These are phyloP conservation scores for Starmera caribaea DNA, from an alignment of 805 yeast species.

Conservation along the genomic window DNA sequence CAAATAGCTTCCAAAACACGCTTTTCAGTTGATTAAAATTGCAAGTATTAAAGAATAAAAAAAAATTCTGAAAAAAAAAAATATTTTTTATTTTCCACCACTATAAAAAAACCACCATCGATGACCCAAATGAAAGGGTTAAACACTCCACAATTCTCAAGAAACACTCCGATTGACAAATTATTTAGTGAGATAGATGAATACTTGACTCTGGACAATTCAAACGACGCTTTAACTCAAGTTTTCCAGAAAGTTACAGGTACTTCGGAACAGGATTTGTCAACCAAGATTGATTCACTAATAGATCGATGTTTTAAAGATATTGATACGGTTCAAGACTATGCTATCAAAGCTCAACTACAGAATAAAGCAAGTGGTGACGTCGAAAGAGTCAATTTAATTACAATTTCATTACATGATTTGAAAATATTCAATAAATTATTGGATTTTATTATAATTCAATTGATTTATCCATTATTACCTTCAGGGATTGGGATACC, in stretches of 20 bases:
- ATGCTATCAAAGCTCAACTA: constrained; percentile 3
- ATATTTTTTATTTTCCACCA: no score
- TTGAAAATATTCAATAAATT: constrained; percentile 63
- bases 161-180: constrained; percentile 24
- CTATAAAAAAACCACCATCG: no score
- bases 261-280: background rate
- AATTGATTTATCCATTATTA: constrained; percentile 61
- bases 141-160: constrained; percentile 21
- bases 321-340: constrained; percentile 9
- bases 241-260: background rate
- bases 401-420: constrained; percentile 76
- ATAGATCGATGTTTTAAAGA: constrained; percentile 3
- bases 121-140: constrained; percentile 8
- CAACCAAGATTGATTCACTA: background rate
- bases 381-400: constrained; percentile 14
- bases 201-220: constrained; percentile 11
- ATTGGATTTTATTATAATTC: constrained; percentile 53
- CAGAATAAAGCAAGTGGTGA: constrained; percentile 2
- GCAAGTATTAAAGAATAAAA: no score
- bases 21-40: no score
- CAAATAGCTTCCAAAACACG: no score
- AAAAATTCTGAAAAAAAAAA: no score
- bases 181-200: constrained; percentile 17
- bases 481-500: constrained; percentile 55
- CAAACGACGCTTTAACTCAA: constrained; percentile 8